Evolutionary conservation across 1,284 basidiomycete species (phyloP), one percentile per base, ranked within the genome.

Genomic region (Kwoniella shivajii): DNA sequence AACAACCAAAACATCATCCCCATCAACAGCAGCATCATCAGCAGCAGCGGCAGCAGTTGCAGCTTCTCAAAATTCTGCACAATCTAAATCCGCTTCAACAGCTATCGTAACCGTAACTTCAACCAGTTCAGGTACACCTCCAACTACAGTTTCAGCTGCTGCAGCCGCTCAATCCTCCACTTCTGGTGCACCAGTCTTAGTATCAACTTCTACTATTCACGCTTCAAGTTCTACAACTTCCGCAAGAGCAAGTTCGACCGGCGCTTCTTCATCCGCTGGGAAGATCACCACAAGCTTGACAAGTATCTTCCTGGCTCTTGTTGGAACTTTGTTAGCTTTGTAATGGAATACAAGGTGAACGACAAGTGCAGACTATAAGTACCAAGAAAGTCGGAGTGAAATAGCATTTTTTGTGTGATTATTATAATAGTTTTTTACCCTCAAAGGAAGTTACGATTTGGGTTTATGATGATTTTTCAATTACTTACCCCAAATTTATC

Each of bases 81-180:
- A 47, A 11, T 50, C 50, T 42, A 34, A 29, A 36, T 50, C 60
- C 31, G 20, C 54, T 31, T n/a, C 27, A 29, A 29, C 36, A 30
- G 38, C 29, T n/a, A 31, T 50, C 24, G 38, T 50, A 9, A 51
- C 49, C 6, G 50, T 52, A 6, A 52, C 44, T 7, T 48, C 56
- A 18, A 44, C 56, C 9, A 22, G 37, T 20, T 54, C 51, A 31
- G 41, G 39, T 45, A 42, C 54, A 24, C 43, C 42, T 30, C 49
- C 52, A 13, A 50, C 46, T 14, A 43, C 49, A 16, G 49, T 57
- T 11, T 56, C 50, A 18, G 30, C 33, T 36, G 48, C 55, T 26
- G 46, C 42, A n/a, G 45, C 48, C 20, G 36, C 41, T 14, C 24
- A 57, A 18, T 18, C 41, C 33, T 37, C 53, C 24, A 22, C 45